A percentile compares a stretch with the other conserved stretches of the same genome.
These are phyloP conservation scores for Nissolia schottii DNA, from an alignment of 306 rosid species.

Conservation along the genomic window DNA sequence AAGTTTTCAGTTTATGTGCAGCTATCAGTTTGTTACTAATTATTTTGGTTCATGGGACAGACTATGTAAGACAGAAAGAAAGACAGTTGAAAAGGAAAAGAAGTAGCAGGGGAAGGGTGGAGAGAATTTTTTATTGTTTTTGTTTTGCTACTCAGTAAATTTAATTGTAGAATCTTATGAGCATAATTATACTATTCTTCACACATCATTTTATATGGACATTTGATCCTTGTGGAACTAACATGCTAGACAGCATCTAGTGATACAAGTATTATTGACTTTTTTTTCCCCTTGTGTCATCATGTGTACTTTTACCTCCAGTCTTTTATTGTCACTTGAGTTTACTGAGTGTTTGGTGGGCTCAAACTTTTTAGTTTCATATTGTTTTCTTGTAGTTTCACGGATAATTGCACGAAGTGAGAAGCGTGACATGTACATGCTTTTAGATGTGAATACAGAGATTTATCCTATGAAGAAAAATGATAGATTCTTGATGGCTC, in stretches of 20 bases:
- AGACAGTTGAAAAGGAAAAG: no score
- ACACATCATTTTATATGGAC: neutral
- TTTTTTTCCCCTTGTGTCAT: neutral
- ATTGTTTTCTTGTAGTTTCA: conserved; percentile 46
- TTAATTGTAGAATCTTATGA: no score
- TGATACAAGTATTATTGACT: neutral
- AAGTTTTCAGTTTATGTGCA: neutral
- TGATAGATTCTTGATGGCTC: conserved; percentile 64
- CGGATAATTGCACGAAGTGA: conserved; percentile 74
- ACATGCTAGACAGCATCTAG: neutral
- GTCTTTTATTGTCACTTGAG: neutral
- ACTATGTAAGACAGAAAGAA: no score
- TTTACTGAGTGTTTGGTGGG: neutral
- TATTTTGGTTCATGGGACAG: no score
- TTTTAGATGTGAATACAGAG: conserved; percentile 74
- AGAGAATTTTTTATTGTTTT: no score
- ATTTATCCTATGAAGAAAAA: conserved; percentile 62
- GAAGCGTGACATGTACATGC: conserved; percentile 60
- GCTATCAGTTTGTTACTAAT: neutral
- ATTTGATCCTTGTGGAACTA: neutral
- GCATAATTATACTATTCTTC: neutral
- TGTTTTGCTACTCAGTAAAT: no score
- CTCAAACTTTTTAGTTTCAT: neutral
- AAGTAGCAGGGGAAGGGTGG: no score
- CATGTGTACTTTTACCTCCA: neutral